Evolutionary conservation across 352 stramenopile genomes (phyloP), one percentile per base, ranked within the genome.

Genomic region (Phytopythium boreale): DNA sequence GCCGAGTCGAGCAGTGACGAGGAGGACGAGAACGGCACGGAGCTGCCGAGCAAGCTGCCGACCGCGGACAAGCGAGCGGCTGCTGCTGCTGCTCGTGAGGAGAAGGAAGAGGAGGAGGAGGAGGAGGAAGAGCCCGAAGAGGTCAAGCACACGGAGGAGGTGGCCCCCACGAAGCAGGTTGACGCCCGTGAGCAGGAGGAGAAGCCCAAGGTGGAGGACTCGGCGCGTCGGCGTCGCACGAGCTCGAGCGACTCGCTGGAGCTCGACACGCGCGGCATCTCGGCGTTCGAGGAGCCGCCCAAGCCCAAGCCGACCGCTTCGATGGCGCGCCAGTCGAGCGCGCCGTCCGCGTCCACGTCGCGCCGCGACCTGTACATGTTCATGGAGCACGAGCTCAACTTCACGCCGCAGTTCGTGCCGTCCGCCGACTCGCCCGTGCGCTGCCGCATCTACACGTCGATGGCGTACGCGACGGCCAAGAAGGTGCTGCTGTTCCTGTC

Each of bases 301-400:
- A 57, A 77, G 46, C n/a, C 62, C 37, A 65, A 65, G 4, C 77
- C 72, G 55, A 69, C 72, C 6, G 83, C 74, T 19, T 70, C 69
- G 20, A 52, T 55, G 9, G 10, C 43, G 49, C 26, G 46, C 34
- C 26, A 75, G 80, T 51, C 59, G 61, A 27, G 84, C 73, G 26
- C 71, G 75, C 19, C 77, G 70, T 19, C 70, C 78, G 58, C 89
- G 76, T 31, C 76, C 34, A 73, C 60, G 9, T 64, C 78, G n/a
- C 89, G 90, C 61, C 92, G 92, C 43, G 88, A 96, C 57, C 71
- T 96, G 50, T 94, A 95, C 70, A 84, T 89, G 43, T 91, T 87
- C 59, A 93, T 96, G 74, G 88, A 96, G 66, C 80, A 72, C 59
- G 87, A 95, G 47, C 63, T 96, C 49, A 77, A 95, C 62, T 96